Evolutionary conservation across 495 filamentous ascomycete genomes (phyloP), one percentile per base, ranked within the genome.

Genomic region (Filosporella fistucella): DNA sequence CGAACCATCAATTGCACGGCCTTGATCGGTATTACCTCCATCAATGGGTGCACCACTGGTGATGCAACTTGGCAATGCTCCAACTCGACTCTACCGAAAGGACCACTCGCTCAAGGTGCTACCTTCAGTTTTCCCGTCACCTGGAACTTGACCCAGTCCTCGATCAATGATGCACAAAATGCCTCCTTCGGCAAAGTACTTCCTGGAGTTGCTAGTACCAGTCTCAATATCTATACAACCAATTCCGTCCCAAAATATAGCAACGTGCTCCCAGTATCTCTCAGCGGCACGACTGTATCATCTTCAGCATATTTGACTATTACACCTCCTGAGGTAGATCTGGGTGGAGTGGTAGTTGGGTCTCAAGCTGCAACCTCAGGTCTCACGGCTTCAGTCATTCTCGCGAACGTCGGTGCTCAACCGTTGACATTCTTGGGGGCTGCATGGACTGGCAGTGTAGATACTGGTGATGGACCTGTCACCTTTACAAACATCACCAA

Each of bases 91-190:
- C 37, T 68, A 1, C 66, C 67, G 32, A 43, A 49, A 16, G 63
- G 63, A 12, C 10, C 58, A 16, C 33, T 69, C 3, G 49, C 41
- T 1, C 37, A 37, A 24, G 66, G 65, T 12, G 55, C 45, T 21
- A 52, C 49, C 10, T 69, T 68, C 51, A 55, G 49, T 17, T 66
- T 67, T 42, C 60, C 60, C 8, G 62, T 66, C n/a, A 65, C 57
- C 16, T 65, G 65, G 58, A 57, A 71, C 40, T 49, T 71, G 14
- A 65, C 62, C 1, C 45, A 64, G 18, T 51, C 58, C n/a, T 42
- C 57, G n/a, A 54, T 71, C 28, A 47, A 60, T 7, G 58, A 66
- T 44, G 51, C 59, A 4, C 50, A 46, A 17, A 65, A 64, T 38
- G 61, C 60, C 21, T 60, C 54, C 10, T 57, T 38, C 22, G 43